Percentiles rank a stretch among this genome's conserved stretches.
phyloP scores from a whole-genome alignment of 148 eudicot species.

The Rhododendron henanense region DNA sequence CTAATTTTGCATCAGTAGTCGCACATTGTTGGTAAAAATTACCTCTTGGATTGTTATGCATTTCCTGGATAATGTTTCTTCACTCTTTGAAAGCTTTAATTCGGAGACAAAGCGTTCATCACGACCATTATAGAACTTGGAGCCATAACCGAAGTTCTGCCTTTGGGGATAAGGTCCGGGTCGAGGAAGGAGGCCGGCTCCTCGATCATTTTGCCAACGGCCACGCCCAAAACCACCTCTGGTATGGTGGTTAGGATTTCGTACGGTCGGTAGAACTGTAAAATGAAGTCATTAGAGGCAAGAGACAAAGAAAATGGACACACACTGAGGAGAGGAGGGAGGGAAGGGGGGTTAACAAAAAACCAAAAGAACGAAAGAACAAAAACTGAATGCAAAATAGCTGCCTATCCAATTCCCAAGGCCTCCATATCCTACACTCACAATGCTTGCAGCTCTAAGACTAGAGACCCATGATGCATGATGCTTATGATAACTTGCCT shows the following conservation, averaged over 20 bases:
- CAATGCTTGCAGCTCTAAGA: neutral
- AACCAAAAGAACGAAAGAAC: neutral
- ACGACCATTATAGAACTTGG: conserved; percentile 44
- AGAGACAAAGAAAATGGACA: neutral
- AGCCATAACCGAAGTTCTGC: conserved; percentile 51
- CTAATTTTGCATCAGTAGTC: neutral
- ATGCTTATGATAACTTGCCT: neutral
- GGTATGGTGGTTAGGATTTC: conserved; percentile 50
- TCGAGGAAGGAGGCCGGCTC: conserved; percentile 91
- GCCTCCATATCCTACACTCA: neutral
- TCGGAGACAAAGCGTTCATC: conserved; percentile 99
- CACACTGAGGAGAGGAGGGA: neutral
- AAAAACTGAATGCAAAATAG: neutral
- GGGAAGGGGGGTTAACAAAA: neutral
- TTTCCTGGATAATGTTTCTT: conserved; percentile 87
- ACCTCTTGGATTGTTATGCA: conserved; percentile 78
- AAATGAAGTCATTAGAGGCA: conserved; percentile 9
- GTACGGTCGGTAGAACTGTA: conserved; percentile 71
- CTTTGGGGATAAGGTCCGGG: conserved; percentile 80
- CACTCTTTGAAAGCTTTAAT: conserved; percentile 79
- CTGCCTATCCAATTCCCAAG: neutral
- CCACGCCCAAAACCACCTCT: conserved; percentile 85
- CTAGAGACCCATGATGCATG: neutral
- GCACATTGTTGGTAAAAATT: neutral
- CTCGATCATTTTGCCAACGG: conserved; percentile 95